These are phyloP conservation scores for Fraxinus latifolia DNA, from an alignment of 305 asterid species.

Conservation along the genomic window DNA sequence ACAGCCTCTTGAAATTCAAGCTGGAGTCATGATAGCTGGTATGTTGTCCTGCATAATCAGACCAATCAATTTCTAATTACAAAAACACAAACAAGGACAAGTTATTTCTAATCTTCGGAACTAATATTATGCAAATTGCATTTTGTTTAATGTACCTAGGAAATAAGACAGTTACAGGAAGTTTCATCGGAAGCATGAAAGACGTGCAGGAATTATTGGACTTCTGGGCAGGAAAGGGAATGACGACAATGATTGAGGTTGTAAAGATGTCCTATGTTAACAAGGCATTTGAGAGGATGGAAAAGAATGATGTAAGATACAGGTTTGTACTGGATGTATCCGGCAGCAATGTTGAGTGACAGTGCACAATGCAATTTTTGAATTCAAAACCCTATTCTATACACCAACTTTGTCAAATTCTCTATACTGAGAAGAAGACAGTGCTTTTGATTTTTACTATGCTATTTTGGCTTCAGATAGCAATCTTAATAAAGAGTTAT, in stretches of 20 bases:
- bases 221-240: constrained; percentile 36
- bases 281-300: constrained; percentile 39
- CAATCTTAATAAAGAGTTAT: not conserved
- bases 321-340: constrained; percentile 47
- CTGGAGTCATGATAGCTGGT: constrained; percentile 33
- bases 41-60: not conserved
- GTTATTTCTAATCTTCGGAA: not conserved
- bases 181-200: constrained; percentile 42
- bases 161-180: constrained; percentile 35
- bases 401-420: not conserved
- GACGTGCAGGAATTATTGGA: constrained; percentile 36
- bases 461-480: not conserved
- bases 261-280: constrained; percentile 38
- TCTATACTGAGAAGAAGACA: not conserved
- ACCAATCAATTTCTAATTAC: not conserved
- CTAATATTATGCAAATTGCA: not conserved
- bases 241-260: constrained; percentile 42
- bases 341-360: constrained; percentile 26
- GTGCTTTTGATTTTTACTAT: not conserved
- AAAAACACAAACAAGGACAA: not conserved
- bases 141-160: constrained; percentile 20
- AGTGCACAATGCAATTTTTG: not conserved
- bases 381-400: not conserved
- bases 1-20: constrained; percentile 34
- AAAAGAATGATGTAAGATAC: constrained; percentile 44